Evolutionary conservation across 2,329 filamentous ascomycete genomes (phyloP), one percentile per base, ranked within the genome.

Genomic region (Colletotrichum lindemuthianum): DNA sequence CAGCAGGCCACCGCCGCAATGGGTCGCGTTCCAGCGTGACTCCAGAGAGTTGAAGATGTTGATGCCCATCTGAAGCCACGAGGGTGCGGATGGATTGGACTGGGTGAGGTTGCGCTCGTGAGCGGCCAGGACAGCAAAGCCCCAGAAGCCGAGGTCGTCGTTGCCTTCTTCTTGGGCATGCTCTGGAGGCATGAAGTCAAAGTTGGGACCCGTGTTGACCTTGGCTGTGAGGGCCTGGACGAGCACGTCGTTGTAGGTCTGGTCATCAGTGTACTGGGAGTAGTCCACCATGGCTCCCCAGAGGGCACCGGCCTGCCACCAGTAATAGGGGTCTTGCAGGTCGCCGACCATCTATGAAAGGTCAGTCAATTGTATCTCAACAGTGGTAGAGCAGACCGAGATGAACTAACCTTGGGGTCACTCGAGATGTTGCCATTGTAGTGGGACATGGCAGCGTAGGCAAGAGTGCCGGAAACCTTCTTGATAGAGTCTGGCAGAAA

Each of bases 101-200:
- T 89, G 83, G 2, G 90, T 87, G 61, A 89, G 90, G 73, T 88
- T 86, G 65, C 86, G 83, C 75, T 93, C 90, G 3, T 90, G 87
- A 0, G 90, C 90, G 6, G 88, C 81, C 74, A 93, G 84, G 66
- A 88, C 84, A 12, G 88, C 83, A 33, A 92, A 87, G 10, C 84
- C 87, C 90, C 90, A 93, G 73, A 92, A 92, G 37, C 87, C 88
- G 72, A 92, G 88, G 72, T 93, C 90, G 69, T 92, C 90, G 69
- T 92, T 93, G 57, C 90, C 90, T 73, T 90, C 86, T 65, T 87
- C 84, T n/a, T 81, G 80, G 11, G 76, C 76, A 67, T 89, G 85
- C 59, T 77, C 75, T 0, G 83, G 80, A 4, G 84, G 80, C 82
- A 91, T 87, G 71, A 84, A 90, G 75, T 92, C 82, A 63, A 82